A percentile compares a stretch with the other conserved stretches of the same genome.
Evolutionary conservation across 305 asterid species (phyloP).

Genomic region (Rubia tinctorum): DNA sequence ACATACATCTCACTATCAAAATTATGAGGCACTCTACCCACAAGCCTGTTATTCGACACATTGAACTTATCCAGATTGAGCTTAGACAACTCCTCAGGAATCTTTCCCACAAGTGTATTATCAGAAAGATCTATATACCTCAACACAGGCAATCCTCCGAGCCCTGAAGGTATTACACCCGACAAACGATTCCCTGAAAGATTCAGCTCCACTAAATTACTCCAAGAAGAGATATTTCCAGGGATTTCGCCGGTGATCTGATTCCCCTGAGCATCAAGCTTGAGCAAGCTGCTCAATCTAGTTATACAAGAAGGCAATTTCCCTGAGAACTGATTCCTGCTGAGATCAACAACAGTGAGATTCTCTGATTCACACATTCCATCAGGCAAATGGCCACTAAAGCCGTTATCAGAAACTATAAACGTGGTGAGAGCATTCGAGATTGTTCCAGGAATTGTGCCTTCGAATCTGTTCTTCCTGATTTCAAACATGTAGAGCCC

Average conservation of each 20-base stretch:
- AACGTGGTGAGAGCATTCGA: slow-evolving; percentile 44
- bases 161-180: slow-evolving; percentile 52
- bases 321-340: slow-evolving; percentile 57
- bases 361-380: slow-evolving; percentile 46
- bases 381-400: slow-evolving; percentile 52
- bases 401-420: slow-evolving; percentile 46
- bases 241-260: slow-evolving; percentile 58
- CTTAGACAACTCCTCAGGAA: slow-evolving; percentile 52
- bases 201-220: slow-evolving; percentile 53
- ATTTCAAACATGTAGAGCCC: slow-evolving; percentile 45
- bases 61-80: slow-evolving; percentile 55
- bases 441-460: slow-evolving; percentile 46
- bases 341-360: slow-evolving; percentile 42
- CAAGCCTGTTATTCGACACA: slow-evolving; percentile 63
- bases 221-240: slow-evolving; percentile 30
- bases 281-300: slow-evolving; percentile 38
- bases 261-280: slow-evolving; percentile 53
- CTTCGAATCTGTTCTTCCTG: slow-evolving; percentile 48
- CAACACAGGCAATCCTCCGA: slow-evolving; percentile 57
- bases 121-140: slow-evolving; percentile 55
- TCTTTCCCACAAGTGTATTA: slow-evolving; percentile 52
- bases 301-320: slow-evolving; percentile 52
- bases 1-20: slow-evolving; percentile 32
- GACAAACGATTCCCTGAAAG: slow-evolving; percentile 55
- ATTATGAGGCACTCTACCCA: slow-evolving; percentile 55